These are phyloP conservation scores for Curvularia sp. DNA, from an alignment of 2,329 filamentous ascomycete genomes.

Conservation along the genomic window DNA sequence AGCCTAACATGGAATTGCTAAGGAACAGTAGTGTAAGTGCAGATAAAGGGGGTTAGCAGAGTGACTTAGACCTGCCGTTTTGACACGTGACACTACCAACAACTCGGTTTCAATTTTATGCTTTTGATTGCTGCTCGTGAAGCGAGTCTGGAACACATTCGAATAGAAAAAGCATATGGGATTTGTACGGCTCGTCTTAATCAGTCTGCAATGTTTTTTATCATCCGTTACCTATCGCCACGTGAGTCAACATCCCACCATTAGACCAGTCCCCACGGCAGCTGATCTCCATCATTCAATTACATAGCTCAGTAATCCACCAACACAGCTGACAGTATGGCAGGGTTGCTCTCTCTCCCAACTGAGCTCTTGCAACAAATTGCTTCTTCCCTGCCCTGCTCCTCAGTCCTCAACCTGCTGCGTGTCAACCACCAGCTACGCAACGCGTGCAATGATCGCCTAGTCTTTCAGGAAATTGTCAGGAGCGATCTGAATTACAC, in stretches of 20 bases:
- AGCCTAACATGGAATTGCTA: neutral
- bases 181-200: no score
- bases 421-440: constrained; percentile 23
- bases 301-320: neutral
- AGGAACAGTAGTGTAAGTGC: neutral
- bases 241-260: constrained; percentile 3
- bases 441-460: constrained; percentile 25
- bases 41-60: neutral
- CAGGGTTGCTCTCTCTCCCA: constrained; percentile 19
- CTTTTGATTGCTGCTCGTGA: neutral
- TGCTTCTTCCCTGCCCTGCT: constrained; percentile 28
- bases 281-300: neutral
- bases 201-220: neutral
- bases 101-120: neutral
- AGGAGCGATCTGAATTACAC: constrained; percentile 4
- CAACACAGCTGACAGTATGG: neutral
- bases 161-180: neutral
- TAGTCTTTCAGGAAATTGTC: constrained; percentile 28
- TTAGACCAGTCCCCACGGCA: neutral
- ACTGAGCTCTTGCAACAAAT: constrained; percentile 33
- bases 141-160: neutral
- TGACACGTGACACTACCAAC: neutral
- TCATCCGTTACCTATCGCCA: constrained; percentile 1
- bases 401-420: constrained; percentile 22
- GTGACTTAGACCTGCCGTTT: neutral